Evolutionary conservation across 2,329 filamentous ascomycete genomes (phyloP).

Genomic region (Fusarium sp.): DNA sequence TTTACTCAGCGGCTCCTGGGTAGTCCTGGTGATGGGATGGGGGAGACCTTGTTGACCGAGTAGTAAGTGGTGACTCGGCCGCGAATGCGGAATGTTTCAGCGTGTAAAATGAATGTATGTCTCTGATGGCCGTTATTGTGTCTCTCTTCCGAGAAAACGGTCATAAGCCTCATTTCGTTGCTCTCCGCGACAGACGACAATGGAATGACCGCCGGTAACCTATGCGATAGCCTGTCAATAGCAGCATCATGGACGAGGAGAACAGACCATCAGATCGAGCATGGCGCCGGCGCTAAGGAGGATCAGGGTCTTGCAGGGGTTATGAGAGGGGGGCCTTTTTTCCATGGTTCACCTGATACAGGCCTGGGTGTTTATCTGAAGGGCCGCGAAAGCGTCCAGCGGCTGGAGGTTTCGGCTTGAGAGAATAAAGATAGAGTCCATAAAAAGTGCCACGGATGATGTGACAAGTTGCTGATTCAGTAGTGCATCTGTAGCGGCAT

Average conservation of each 20-base stretch:
- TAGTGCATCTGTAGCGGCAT: constrained; percentile 12
- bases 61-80: background rate
- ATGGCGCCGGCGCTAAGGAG: constrained; percentile 31
- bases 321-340: background rate
- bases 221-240: constrained; percentile 22
- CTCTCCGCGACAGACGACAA: constrained; percentile 2
- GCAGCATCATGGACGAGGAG: constrained; percentile 8
- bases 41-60: background rate
- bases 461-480: constrained; percentile 30
- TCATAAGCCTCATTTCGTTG: constrained; percentile 9
- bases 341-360: constrained; percentile 14
- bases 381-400: background rate
- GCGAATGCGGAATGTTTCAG: background rate
- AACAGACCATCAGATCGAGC: constrained; percentile 34
- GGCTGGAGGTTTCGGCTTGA: background rate
- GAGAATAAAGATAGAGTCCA: background rate
- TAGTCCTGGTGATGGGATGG: background rate
- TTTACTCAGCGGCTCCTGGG: background rate
- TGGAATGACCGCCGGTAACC: constrained; percentile 27
- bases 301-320: constrained; percentile 39
- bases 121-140: constrained; percentile 1
- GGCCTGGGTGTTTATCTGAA: constrained; percentile 9
- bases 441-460: constrained; percentile 10
- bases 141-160: background rate
- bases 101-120: background rate